Evolutionary conservation across 2,329 filamentous ascomycete species (phyloP), one percentile per base, ranked within the genome.

Genomic region (Simplicillium aogashimaense): DNA sequence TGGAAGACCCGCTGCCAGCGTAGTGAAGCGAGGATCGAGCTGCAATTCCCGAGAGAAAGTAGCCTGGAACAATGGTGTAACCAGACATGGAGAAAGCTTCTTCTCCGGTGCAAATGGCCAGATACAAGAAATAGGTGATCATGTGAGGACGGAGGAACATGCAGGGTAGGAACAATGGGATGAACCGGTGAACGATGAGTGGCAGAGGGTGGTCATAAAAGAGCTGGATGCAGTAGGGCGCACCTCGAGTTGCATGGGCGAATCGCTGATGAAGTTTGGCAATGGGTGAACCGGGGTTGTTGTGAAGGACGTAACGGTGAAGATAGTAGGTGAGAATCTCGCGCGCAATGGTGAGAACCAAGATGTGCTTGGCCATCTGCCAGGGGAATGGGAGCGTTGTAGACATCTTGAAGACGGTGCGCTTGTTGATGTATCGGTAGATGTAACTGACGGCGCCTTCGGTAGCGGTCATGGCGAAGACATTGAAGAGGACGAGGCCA

Each of bases 281-380:
- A 17, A 74, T 43, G 3, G 50, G 41, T 0, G 58, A 54, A 5
- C 53, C 40, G 17, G 47, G 55, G 39, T 28, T 43, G 56, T 56
- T 56, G 60, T 94, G 87, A 8, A 95, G 70, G 18, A 82, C 43
- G 53, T 74, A 74, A 38, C 83, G 79, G 61, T 94, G 87, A 48
- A 86, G 69, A 50, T 78, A 72, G 57, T 94, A 95, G 42, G 79
- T 75, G 10, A 88, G 55, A 7, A 77, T 52, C 64, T 86, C 70
- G 39, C 72, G 66, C 11, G 59, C 56, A 18, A 61, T 48, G 42
- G 70, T 57, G 13, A 76, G 58, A 11, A 64, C 42, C 38, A 54
- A 45, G 35, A 70, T 52, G 45, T 76, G 70, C 48, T 71, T 73
- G 38, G 67, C 53, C 42, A 75, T 61, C 38, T 70, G 66, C 68